Conservation (phyloP, 1,284 basidiomycete species). For the Cryptococcus amylolentus region DNA sequence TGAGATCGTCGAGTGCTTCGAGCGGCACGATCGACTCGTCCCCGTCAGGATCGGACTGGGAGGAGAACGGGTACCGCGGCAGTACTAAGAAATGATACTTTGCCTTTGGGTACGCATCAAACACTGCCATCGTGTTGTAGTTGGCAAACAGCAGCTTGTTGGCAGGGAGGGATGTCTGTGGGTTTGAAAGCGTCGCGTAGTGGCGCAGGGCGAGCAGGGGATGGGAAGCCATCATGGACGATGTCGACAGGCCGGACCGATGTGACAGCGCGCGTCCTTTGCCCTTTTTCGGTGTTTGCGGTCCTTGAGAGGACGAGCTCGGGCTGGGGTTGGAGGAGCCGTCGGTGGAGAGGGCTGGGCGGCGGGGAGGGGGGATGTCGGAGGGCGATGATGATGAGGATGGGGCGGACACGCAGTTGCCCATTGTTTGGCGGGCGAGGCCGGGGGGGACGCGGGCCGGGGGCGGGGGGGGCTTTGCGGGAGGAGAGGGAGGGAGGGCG, state of each 20-base stretch:
- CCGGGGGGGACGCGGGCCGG: not conserved
- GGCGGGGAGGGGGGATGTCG: not conserved
- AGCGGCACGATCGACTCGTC: constrained; percentile 17
- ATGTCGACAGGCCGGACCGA: not conserved
- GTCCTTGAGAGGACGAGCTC: not conserved
- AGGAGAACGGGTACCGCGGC: constrained; percentile 56
- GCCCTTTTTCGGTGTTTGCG: not conserved
- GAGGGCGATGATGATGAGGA: not conserved
- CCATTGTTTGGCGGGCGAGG: constrained; percentile 3
- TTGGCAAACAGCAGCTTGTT: constrained; percentile 64
- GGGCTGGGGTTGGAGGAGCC: not conserved
- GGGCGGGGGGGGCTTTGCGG: too few species aligned
- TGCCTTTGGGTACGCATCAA: constrained; percentile 79
- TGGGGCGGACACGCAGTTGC: constrained; percentile 8
- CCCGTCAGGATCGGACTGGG: constrained; percentile 19
- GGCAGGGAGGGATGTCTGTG: constrained; percentile 56
- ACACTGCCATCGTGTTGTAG: constrained; percentile 65
- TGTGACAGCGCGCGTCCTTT: not conserved
- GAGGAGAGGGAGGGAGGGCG: too few species aligned
- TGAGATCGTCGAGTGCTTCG: constrained; percentile 58
- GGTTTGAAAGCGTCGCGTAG: constrained; percentile 59
- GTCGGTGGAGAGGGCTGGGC: not conserved
- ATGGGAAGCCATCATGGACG: not conserved
- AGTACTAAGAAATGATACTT: constrained; percentile 78
- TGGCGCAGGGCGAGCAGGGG: constrained; percentile 58